Evolutionary conservation across 1,284 basidiomycete genomes (phyloP), one percentile per base, ranked within the genome.

Genomic region (Anthracocystis walkeri): DNA sequence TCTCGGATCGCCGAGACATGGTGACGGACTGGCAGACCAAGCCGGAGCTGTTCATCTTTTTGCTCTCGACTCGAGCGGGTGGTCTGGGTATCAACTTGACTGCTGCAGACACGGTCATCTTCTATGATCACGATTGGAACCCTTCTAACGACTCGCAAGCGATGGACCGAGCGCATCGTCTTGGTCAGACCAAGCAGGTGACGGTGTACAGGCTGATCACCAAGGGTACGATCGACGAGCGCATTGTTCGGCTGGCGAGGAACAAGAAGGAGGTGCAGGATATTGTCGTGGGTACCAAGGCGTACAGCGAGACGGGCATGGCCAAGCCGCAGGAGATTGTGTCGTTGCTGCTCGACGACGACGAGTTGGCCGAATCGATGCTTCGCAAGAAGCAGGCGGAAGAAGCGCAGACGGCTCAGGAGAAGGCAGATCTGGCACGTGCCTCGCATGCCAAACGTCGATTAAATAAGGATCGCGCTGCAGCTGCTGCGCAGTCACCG

Each of bases 71-170:
- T 0, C 90, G 95, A 63, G 97, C 97, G 25, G 97, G 97, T 86
- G 97, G 97, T 69, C 88, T 99, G 62, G 97, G 97, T 82, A 99
- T 99, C 88, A 99, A 99, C 85, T 87, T 99, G 61, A 99, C 96
- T 1, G 96, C 96, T 2, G 97, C 97, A 25, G 83, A 84, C 57
- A 98, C 97, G 1, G 97, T 99, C 74, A 88, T 99, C 63, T 99
- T 99, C 86, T 97, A 98, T 85, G 97, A 99, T 85, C 95, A 97
- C 83, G 97, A 99, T 84, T 99, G 97, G 97, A 99, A 99, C 86
- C 97, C 83, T 4, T 82, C 84, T 29, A 99, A 99, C 84, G 97
- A 99, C 85, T 94, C 95, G 44, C 97, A 99, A 86, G 97, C 97
- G 12, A 99, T 99, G 97, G 97, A 99, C 85, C 93, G 97, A 81